Conservation (phyloP, 768 basidiomycete species). For the Guyanaporus albipodus region DNA sequence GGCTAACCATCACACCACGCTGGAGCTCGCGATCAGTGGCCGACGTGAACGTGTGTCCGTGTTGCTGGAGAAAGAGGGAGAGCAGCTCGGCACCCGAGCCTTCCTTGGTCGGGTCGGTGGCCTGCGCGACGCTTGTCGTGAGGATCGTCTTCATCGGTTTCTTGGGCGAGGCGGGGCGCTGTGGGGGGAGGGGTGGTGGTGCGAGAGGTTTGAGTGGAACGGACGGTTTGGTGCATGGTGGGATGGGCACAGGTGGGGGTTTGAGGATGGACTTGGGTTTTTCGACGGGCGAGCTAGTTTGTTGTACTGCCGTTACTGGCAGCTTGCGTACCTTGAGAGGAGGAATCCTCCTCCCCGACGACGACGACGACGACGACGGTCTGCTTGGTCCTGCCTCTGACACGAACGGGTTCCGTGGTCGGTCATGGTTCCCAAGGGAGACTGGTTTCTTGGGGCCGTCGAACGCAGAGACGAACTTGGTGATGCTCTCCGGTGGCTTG, state of each 20-base stretch:
- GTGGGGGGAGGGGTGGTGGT: conserved; percentile 26
- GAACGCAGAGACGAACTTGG: conserved; percentile 30
- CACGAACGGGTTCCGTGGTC: conserved; percentile 22
- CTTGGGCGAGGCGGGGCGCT: conserved; percentile 19
- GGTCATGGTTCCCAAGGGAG: conserved; percentile 8
- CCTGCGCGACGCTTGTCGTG: conserved; percentile 48
- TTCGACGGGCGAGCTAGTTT: conserved; percentile 4
- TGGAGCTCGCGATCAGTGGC: conserved; percentile 36
- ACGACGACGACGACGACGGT: neutral
- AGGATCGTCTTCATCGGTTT: conserved; percentile 47
- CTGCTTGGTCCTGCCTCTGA: conserved; percentile 11
- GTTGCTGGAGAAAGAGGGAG: conserved; percentile 50
- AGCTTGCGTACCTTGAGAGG: conserved; percentile 18
- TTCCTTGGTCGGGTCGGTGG: conserved; percentile 51
- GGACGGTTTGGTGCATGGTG: conserved; percentile 8
- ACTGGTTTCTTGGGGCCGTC: conserved; percentile 7
- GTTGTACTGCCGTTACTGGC: no score
- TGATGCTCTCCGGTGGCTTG: conserved; percentile 22
- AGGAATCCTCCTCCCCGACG: no score
- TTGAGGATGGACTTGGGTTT: conserved; percentile 26
- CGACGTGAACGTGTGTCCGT: conserved; percentile 35
- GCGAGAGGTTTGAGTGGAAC: conserved; percentile 23
- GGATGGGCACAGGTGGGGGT: conserved; percentile 24
- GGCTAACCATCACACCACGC: conserved; percentile 57
- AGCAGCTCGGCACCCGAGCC: conserved; percentile 47